These are phyloP conservation scores for Cryomyces minteri DNA, from an alignment of 495 filamentous ascomycete species.

Conservation along the genomic window DNA sequence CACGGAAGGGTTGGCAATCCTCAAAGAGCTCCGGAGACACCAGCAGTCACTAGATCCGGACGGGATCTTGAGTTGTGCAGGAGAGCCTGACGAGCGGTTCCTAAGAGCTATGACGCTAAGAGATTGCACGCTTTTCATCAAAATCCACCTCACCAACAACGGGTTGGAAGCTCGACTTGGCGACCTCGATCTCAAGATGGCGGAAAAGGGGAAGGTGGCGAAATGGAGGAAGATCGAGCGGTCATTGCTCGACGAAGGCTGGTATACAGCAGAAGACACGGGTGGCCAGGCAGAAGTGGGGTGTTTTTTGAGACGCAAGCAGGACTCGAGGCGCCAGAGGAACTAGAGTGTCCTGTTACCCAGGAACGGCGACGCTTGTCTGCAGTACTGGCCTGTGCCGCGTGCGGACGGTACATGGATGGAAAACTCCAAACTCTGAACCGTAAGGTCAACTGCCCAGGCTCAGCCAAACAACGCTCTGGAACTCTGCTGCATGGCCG, in stretches of 20 bases:
- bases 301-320: too few relatives aligned
- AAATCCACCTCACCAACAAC: slow-evolving; percentile 23
- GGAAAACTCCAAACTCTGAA: too few relatives aligned
- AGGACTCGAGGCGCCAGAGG: too few relatives aligned
- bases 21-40: not conserved
- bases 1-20: not conserved
- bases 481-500: too few relatives aligned
- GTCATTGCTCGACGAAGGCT: slow-evolving; percentile 46
- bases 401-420: too few relatives aligned
- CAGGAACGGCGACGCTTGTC: too few relatives aligned
- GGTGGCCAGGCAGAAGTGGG: not conserved
- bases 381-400: too few relatives aligned
- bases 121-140: slow-evolving; percentile 73
- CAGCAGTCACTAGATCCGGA: not conserved
- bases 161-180: slow-evolving; percentile 57
- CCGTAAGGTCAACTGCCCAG: too few relatives aligned
- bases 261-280: slow-evolving; percentile 43
- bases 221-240: slow-evolving; percentile 57
- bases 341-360: too few relatives aligned
- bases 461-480: too few relatives aligned
- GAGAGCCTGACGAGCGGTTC: slow-evolving; percentile 2
- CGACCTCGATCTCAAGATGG: slow-evolving; percentile 79
- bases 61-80: slow-evolving; percentile 8
- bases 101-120: slow-evolving; percentile 67
- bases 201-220: slow-evolving; percentile 40